Evolutionary conservation across 805 yeast species (phyloP).

Genomic region (Lipomyces spencermartinsiae): DNA sequence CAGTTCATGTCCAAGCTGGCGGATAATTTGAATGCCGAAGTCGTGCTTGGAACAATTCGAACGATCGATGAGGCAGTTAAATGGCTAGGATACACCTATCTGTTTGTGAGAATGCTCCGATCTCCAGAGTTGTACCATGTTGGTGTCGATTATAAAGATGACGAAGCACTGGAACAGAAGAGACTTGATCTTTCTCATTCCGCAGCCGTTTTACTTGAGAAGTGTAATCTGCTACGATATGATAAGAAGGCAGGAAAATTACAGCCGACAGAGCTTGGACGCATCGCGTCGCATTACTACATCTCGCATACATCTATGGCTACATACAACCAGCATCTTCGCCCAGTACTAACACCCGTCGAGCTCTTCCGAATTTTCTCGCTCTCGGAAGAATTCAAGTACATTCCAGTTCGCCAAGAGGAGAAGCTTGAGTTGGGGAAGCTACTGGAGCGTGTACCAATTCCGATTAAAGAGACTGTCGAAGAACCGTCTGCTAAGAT

Average conservation of each 20-base stretch:
- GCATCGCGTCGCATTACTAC: conserved; percentile 85
- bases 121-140: conserved; percentile 79
- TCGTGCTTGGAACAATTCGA: conserved; percentile 51
- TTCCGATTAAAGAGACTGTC: conserved; percentile 78
- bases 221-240: conserved; percentile 66
- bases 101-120: conserved; percentile 57
- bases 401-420: conserved; percentile 83
- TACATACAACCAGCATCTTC: conserved; percentile 65
- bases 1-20: conserved; percentile 40
- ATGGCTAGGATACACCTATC: conserved; percentile 59
- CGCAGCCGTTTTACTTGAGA: conserved; percentile 66
- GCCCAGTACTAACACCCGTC: conserved; percentile 68
- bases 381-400: conserved; percentile 81
- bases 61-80: conserved; percentile 51
- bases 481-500: conserved; percentile 79
- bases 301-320: conserved; percentile 76
- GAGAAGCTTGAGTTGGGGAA: conserved; percentile 77
- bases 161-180: conserved; percentile 56
- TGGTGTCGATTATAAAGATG: conserved; percentile 66
- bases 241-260: conserved; percentile 58
- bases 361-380: conserved; percentile 82
- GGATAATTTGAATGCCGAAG: conserved; percentile 51
- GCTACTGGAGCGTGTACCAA: conserved; percentile 75
- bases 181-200: conserved; percentile 76
- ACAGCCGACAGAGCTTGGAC: conserved; percentile 72